phyloP scores from a whole-genome alignment of 1,139 yeast genomes.

The Candida sojae region DNA sequence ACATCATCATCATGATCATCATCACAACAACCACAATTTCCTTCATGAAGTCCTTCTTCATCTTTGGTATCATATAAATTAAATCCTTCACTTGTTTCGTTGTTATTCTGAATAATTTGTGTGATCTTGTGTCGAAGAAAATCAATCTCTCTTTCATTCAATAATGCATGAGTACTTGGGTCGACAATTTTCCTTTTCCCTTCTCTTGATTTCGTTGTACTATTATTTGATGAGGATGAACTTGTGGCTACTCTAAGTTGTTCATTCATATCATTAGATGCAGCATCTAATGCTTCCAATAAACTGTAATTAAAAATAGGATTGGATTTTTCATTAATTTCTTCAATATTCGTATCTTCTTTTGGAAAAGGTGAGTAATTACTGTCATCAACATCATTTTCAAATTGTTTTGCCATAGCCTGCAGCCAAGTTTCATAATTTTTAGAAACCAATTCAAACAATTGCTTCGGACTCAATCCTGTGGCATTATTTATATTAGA shows the following conservation, averaged over 20 bases:
- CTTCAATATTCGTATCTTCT: slow-evolving; percentile 16
- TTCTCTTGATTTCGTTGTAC: slow-evolving; percentile 2
- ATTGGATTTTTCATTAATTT: slow-evolving; percentile 13
- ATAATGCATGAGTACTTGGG: slow-evolving; percentile 17
- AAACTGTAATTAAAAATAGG: slow-evolving; percentile 34
- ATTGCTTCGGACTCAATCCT: slow-evolving; percentile 21
- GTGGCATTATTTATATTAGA: neutral
- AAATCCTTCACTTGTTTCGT: slow-evolving; percentile 27
- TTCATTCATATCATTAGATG: slow-evolving; percentile 17
- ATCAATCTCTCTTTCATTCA: slow-evolving; percentile 35
- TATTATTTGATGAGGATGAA: neutral
- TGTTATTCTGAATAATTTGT: slow-evolving; percentile 20
- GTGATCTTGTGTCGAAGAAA: slow-evolving; percentile 31
- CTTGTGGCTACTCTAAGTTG: slow-evolving; percentile 3
- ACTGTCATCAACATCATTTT: slow-evolving; percentile 21
- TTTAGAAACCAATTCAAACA: slow-evolving; percentile 38
- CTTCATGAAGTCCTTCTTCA: slow-evolving; percentile 42
- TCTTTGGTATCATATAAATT: slow-evolving; percentile 43
- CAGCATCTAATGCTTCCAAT: slow-evolving; percentile 34
- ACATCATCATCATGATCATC: slow-evolving; percentile 17
- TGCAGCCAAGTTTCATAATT: slow-evolving; percentile 44
- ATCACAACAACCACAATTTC: slow-evolving; percentile 20
- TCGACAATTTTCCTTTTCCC: slow-evolving; percentile 3
- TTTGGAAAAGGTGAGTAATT: slow-evolving; percentile 34
- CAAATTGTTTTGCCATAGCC: slow-evolving; percentile 29